Base-by-base conservation (phyloP, 164 flowering plant species). In the Annona cherimola region DNA sequence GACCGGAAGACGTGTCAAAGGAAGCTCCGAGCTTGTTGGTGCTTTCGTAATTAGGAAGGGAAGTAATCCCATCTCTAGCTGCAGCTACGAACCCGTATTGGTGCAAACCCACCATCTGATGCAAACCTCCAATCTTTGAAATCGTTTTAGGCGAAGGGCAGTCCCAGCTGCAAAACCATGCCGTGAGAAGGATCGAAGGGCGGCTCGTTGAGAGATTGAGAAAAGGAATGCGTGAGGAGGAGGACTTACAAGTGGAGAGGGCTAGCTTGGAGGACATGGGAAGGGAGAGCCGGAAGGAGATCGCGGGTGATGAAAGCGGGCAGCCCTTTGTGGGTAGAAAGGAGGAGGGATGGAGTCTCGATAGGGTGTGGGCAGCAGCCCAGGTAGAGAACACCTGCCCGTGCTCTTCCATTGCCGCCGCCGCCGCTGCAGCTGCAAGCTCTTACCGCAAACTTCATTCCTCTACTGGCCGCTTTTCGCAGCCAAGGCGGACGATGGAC, bases 201-300 rank as follows among this genome's bases (percentile, higher is more conserved):
- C n/a, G n/a, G n/a, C n/a, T n/a, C n/a, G n/a, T n/a, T n/a, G 42
- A 60, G 7, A 60, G 35, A 45, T 18, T 50, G 6, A 61, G 43
- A 0, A 5, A 39, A 40, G 8, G 18, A 60, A 46, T 8, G 42
- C 7, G 40, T 7, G 2, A 35, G n/a, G n/a, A n/a, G n/a, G n/a
- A 7, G 26, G 5, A 80, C 89, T 80, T 80, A 93, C 98, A 94
- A 94, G 79, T 94, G 98, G 63, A 94, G 90, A 35, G 97, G 97
- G 71, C 92, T 84, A 64, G 84, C 67, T 68, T 88, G 97, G 69
- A 94, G 88, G 72, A 94, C 90, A 70, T 79, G 86, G 14, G 83
- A 82, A 64, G 96, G 90, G 61, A 94, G 94, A 70, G 90, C 79
- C 26, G 85, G 73, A 46, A 94, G 92, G 50, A 84, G 92, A 80